Conservation (phyloP, 192 early-diverging fungal species). For the Podila clonocystis region DNA sequence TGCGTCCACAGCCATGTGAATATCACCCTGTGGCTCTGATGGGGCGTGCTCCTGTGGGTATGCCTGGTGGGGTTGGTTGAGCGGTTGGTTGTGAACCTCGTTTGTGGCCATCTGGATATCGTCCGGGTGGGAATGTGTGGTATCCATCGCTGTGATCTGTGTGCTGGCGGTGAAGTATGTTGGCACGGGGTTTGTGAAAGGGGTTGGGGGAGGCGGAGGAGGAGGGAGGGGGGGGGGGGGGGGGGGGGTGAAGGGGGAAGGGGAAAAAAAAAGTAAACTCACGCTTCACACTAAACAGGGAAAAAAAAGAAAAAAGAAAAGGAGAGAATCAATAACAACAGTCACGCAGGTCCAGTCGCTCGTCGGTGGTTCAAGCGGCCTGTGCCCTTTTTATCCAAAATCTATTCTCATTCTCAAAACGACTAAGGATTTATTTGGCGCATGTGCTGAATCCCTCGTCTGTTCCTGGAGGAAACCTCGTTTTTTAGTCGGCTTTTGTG, state of each 20-base stretch:
- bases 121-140: background rate
- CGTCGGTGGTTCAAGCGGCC: background rate
- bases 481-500: too few species aligned
- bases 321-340: background rate
- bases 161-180: background rate
- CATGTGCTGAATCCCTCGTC: too few species aligned
- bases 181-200: background rate
- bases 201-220: background rate
- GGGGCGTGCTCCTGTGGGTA: background rate
- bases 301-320: conserved; percentile 1
- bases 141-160: background rate
- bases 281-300: background rate
- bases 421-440: background rate
- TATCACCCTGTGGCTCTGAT: background rate
- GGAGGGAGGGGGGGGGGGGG: background rate
- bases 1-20: background rate
- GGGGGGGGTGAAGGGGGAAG: background rate
- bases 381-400: background rate
- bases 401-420: background rate
- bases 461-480: too few species aligned
- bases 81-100: background rate
- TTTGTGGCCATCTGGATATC: background rate
- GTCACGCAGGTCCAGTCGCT: background rate
- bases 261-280: background rate
- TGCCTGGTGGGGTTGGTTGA: background rate